phyloP scores from a whole-genome alignment of 352 stramenopile species.

The Pythium phragmitis region DNA sequence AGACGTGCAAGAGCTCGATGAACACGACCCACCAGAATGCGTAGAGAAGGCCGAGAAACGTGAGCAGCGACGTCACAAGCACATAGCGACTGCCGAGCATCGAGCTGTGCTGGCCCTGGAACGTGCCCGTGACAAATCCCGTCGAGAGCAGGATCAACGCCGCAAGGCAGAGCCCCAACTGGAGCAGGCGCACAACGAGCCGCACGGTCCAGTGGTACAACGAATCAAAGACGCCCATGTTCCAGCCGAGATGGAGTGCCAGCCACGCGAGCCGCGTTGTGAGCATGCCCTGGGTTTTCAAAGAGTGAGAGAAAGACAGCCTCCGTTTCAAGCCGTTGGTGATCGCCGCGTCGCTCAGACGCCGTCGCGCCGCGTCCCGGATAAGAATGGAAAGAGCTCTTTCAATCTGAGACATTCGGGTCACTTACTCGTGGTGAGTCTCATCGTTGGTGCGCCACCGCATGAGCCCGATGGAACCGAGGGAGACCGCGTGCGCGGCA shows the following conservation, averaged over 20 bases:
- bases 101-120: constrained; percentile 15
- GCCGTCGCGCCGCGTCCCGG: neutral
- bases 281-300: constrained; percentile 4
- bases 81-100: constrained; percentile 27
- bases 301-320: neutral
- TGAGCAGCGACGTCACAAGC: constrained; percentile 21
- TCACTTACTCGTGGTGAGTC: neutral
- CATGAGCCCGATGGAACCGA: constrained; percentile 19
- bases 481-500: constrained; percentile 31
- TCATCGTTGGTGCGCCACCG: no score
- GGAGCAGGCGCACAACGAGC: constrained; percentile 17
- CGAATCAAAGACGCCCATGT: constrained; percentile 25
- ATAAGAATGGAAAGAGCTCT: neutral
- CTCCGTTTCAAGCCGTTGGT: neutral
- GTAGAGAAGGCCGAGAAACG: constrained; percentile 26
- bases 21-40: constrained; percentile 26
- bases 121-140: constrained; percentile 25
- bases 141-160: constrained; percentile 24
- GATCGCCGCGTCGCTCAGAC: neutral
- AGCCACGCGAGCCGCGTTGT: constrained; percentile 21
- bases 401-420: neutral
- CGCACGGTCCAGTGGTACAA: constrained; percentile 25
- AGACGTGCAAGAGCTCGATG: constrained; percentile 25
- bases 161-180: constrained; percentile 26
- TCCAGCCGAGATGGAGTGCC: constrained; percentile 4